Conservation (phyloP, 345 rosid species). For the Populus simonii region DNA sequence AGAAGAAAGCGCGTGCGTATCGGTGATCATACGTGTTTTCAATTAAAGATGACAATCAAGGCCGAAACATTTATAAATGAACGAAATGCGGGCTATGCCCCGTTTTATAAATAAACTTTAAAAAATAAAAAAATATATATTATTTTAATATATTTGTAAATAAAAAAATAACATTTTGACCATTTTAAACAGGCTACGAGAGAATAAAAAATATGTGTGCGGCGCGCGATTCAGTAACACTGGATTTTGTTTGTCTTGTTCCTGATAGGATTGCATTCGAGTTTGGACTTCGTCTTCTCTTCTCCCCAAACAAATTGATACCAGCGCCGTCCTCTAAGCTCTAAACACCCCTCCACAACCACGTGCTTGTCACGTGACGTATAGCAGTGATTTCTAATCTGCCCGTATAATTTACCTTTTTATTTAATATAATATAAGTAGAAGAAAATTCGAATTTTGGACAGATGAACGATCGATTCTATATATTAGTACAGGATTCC, state of each 20-base stretch:
- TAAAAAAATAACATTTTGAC: too few species aligned
- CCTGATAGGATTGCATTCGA: neutral
- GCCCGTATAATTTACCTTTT: neutral
- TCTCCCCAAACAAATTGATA: neutral
- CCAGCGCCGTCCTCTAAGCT: constrained; percentile 23
- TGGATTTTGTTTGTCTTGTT: constrained; percentile 14
- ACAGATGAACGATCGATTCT: neutral
- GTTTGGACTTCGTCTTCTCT: constrained; percentile 9
- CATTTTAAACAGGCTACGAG: neutral
- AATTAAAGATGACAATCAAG: neutral
- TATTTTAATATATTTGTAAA: too few species aligned
- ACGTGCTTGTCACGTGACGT: constrained; percentile 33
- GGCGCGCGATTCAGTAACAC: neutral
- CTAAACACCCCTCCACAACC: neutral
- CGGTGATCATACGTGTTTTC: neutral
- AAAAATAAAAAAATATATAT: too few species aligned
- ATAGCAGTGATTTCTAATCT: neutral
- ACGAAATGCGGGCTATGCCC: neutral
- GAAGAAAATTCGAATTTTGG: neutral
- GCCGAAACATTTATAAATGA: neutral
- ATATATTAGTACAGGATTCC: neutral
- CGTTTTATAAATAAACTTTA: too few species aligned
- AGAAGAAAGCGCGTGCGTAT: constrained; percentile 36
- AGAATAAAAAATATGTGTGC: neutral
- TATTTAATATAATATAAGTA: neutral